A percentile compares a stretch with the other conserved stretches of the same genome.
These are phyloP conservation scores for Sicyos baderoa DNA, from an alignment of 306 rosid species.

Conservation along the genomic window DNA sequence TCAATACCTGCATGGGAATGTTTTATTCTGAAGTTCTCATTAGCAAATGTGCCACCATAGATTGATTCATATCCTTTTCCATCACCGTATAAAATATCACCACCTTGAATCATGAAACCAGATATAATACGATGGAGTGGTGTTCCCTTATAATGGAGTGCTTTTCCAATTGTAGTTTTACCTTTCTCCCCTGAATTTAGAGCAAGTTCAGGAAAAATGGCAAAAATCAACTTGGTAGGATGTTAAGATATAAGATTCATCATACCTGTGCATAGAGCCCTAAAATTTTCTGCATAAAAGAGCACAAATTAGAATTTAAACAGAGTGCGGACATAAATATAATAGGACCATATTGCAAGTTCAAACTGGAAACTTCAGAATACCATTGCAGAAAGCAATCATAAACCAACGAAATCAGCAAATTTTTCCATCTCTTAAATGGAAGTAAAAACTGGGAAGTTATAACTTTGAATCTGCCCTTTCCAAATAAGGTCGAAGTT, in stretches of 20 bases:
- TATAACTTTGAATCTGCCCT: background rate
- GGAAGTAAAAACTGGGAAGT: background rate
- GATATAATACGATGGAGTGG: slow-evolving; percentile 71
- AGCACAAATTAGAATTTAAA: slow-evolving; percentile 9
- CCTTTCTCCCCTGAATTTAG: slow-evolving; percentile 53
- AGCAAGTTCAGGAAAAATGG: background rate
- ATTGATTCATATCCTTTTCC: slow-evolving; percentile 68
- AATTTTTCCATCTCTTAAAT: background rate
- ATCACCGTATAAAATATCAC: slow-evolving; percentile 52
- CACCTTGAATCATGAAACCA: slow-evolving; percentile 80
- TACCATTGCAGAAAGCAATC: background rate
- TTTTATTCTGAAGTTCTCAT: slow-evolving; percentile 62
- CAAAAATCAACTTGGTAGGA: background rate
- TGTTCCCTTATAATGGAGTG: slow-evolving; percentile 59
- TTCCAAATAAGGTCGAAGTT: slow-evolving; percentile 5
- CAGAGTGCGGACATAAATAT: background rate
- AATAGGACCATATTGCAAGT: background rate
- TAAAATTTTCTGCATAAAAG: slow-evolving; percentile 55
- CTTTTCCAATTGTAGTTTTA: slow-evolving; percentile 41
- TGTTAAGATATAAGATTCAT: slow-evolving; percentile 11
- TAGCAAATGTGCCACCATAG: slow-evolving; percentile 62
- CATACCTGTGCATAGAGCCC: slow-evolving; percentile 85
- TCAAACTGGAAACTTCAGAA: slow-evolving; percentile 9
- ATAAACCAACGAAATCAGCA: background rate
- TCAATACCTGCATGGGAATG: slow-evolving; percentile 69